Conservation (phyloP, 495 filamentous ascomycete species). For the Tuber magnatum region DNA sequence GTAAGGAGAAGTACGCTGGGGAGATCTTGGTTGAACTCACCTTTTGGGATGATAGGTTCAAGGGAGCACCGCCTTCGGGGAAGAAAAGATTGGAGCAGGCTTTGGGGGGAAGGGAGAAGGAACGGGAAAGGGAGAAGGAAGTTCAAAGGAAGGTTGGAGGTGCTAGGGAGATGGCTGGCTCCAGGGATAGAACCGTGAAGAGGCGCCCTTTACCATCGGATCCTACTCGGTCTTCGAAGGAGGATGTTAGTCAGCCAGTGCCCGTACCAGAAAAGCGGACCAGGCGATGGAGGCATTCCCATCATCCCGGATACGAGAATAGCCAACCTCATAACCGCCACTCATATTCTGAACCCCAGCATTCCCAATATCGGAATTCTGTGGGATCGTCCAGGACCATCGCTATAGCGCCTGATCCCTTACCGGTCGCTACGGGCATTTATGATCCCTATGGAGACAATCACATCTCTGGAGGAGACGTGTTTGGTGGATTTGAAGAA, state of each 20-base stretch:
- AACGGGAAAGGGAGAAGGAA: constrained; percentile 32
- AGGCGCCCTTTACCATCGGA: constrained; percentile 36
- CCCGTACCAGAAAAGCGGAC: constrained; percentile 24
- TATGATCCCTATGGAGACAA: constrained; percentile 38
- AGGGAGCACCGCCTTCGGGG: constrained; percentile 49
- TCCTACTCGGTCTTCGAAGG: constrained; percentile 23
- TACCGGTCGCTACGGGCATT: constrained; percentile 19
- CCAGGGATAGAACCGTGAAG: constrained; percentile 24
- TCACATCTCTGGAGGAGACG: constrained; percentile 27
- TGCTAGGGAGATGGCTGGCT: constrained; percentile 35
- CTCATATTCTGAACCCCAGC: constrained; percentile 18
- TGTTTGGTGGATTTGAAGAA: constrained; percentile 24
- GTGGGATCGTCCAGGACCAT: constrained; percentile 23
- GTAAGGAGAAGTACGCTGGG: constrained; percentile 86
- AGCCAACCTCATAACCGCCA: constrained; percentile 18
- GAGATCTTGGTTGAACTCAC: constrained; percentile 93
- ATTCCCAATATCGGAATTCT: constrained; percentile 12
- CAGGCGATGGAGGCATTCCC: constrained; percentile 28
- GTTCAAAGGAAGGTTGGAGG: constrained; percentile 32
- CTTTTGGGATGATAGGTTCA: constrained; percentile 84
- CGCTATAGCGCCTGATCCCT: constrained; percentile 18
- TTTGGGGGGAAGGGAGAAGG: constrained; percentile 30
- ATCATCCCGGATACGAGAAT: constrained; percentile 23
- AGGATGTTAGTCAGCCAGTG: constrained; percentile 25
- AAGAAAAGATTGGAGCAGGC: constrained; percentile 20